Evolutionary conservation across 2,329 filamentous ascomycete genomes (phyloP), one percentile per base, ranked within the genome.

Genomic region (Xylaria sp.): DNA sequence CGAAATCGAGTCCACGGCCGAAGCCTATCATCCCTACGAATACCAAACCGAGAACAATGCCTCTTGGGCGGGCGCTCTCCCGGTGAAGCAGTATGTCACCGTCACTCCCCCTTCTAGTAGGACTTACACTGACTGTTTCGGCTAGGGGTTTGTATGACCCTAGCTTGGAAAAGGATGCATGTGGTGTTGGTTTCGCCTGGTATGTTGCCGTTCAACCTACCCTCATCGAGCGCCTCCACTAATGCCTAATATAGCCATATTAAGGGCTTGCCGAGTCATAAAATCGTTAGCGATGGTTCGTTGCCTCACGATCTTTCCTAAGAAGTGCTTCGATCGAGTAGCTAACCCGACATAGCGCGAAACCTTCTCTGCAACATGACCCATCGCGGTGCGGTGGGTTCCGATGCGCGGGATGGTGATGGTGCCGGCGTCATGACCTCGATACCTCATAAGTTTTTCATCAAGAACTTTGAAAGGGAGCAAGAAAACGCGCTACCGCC

Each of bases 321-420:
- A 15, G 43, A 18, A 45, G 1, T 39, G 6, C 18, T 10, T 20
- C 15, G 52, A 41, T n/a, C 10, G 28, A 28, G 64, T 60, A 60
- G 67, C 80, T 83, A 74, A 84, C 79, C 9, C 13, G 34, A 10
- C 9, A 36, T 32, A 96, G 93, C 94, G 74, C 92, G 93, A 73
- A 97, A 94, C 82, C 87, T 99, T 70, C 90, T 99, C 72, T 99
- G 96, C 87, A 98, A 99, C 88, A 99, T 99, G 96, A 98, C 96
- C 86, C 96, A 99, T 86, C 92, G 96, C 81, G 96, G 96, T 86
- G 96, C 96, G 72, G 95, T 98, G 76, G 96, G 96, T 75, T 98
- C 96, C 69, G 96, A 99, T 85, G 94, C 94, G 78, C 92, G 96
- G 86, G 96, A 99, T 80, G 96, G 96, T 80, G 96, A 99, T 80